Evolutionary conservation across 441 rosid genomes (phyloP).

Genomic region (Mallotus japonicus): DNA sequence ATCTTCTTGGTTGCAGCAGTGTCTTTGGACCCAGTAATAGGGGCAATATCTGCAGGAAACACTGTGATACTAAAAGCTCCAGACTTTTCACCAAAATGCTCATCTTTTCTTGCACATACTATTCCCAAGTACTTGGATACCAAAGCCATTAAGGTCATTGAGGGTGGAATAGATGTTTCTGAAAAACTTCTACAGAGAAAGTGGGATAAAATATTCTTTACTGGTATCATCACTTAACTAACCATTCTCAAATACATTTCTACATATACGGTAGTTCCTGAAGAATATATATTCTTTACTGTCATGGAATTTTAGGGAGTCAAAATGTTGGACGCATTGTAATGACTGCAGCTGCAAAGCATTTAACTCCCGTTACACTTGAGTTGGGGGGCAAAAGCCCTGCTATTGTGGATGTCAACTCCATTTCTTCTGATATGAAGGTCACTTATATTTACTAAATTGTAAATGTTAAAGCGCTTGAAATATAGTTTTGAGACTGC

Average conservation of each 20-base stretch:
- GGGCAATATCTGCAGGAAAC: conserved; percentile 90
- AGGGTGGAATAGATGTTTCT: conserved; percentile 56
- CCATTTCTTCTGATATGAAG: conserved; percentile 47
- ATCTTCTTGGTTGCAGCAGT: conserved; percentile 47
- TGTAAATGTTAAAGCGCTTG: neutral
- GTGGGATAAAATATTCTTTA: conserved; percentile 95
- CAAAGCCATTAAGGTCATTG: conserved; percentile 56
- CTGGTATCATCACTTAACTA: conserved; percentile 39
- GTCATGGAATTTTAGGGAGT: conserved; percentile 51
- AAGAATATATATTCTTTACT: neutral
- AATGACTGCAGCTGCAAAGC: conserved; percentile 72
- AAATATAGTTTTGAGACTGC: neutral
- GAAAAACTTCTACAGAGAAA: conserved; percentile 54
- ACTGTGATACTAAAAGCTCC: conserved; percentile 73
- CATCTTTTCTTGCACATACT: conserved; percentile 49
- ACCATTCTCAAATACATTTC: neutral
- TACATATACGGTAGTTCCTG: neutral
- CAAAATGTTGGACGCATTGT: conserved; percentile 58
- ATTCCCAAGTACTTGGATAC: conserved; percentile 65
- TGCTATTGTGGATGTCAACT: conserved; percentile 46
- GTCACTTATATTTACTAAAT: conserved; percentile 24
- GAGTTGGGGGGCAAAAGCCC: conserved; percentile 94
- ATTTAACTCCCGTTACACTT: conserved; percentile 79
- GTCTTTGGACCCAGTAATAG: conserved; percentile 72
- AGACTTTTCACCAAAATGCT: conserved; percentile 61